Percentiles rank a stretch among this genome's conserved stretches.
These are phyloP conservation scores for Senna siamea DNA, from an alignment of 306 rosid genomes.

Conservation along the genomic window DNA sequence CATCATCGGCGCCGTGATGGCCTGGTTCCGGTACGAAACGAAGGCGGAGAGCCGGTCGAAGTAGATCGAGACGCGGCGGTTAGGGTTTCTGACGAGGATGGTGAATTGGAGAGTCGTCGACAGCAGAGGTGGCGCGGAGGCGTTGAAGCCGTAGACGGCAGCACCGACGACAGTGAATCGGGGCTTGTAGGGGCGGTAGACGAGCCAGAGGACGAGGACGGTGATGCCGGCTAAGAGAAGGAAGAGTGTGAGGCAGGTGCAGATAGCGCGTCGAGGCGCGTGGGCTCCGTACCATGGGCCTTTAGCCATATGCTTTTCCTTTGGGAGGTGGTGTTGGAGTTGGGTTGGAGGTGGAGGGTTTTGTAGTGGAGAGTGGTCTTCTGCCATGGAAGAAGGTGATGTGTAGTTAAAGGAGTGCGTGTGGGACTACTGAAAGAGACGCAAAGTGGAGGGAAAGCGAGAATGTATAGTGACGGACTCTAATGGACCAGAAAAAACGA, in stretches of 20 bases:
- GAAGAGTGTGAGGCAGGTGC: conserved; percentile 61
- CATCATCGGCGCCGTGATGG: conserved; percentile 65
- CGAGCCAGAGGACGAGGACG: conserved; percentile 69
- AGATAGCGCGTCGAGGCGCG: conserved; percentile 43
- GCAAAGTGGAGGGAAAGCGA: conserved; percentile 36
- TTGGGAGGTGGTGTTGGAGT: neutral
- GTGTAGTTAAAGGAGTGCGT: neutral
- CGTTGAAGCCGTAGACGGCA: conserved; percentile 68
- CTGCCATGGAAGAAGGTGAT: conserved; percentile 5
- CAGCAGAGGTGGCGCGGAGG: conserved; percentile 53
- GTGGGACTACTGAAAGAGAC: conserved; percentile 25
- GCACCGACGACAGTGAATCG: conserved; percentile 62
- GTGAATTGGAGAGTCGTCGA: conserved; percentile 77
- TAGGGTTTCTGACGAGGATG: conserved; percentile 70
- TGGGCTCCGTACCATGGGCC: neutral
- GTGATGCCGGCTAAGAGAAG: conserved; percentile 63
- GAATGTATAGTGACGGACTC: conserved; percentile 26
- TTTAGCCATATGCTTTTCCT: neutral
- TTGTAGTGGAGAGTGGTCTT: neutral
- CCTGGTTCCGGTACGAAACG: conserved; percentile 62
- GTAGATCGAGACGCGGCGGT: conserved; percentile 66
- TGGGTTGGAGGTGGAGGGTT: conserved; percentile 1
- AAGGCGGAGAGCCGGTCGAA: conserved; percentile 63
- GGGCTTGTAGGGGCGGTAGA: conserved; percentile 79
- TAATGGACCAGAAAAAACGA: conserved; percentile 24